Evolutionary conservation across 2,329 filamentous ascomycete species (phyloP).

Genomic region (Dactylellina parvicollis): DNA sequence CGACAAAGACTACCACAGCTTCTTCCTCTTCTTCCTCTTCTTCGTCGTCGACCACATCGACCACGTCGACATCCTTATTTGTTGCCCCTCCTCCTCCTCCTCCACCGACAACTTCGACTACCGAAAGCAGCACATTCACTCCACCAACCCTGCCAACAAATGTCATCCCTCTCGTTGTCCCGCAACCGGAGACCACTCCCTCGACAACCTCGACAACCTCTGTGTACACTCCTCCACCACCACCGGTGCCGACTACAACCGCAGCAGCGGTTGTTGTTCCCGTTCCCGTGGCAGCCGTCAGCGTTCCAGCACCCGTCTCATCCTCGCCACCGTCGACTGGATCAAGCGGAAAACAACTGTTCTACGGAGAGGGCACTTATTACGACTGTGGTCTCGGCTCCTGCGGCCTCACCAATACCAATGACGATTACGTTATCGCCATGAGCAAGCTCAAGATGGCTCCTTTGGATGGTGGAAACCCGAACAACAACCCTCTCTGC

Average conservation of each 20-base stretch:
- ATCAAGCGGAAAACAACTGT: constrained; percentile 17
- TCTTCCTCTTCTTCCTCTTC: constrained; percentile 11
- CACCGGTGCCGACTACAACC: constrained; percentile 20
- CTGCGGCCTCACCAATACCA: constrained; percentile 29
- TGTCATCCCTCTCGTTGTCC: constrained; percentile 38
- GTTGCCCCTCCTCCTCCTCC: constrained; percentile 25
- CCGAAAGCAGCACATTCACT: constrained; percentile 30
- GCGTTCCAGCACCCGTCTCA: not conserved
- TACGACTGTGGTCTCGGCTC: constrained; percentile 50
- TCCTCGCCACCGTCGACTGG: constrained; percentile 11
- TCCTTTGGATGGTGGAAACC: constrained; percentile 34
- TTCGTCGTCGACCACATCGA: not conserved
- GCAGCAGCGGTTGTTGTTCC: not conserved
- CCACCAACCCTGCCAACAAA: constrained; percentile 27
- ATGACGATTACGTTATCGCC: constrained; percentile 42
- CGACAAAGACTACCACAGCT: constrained; percentile 16
- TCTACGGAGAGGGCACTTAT: constrained; percentile 43
- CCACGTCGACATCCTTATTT: constrained; percentile 3
- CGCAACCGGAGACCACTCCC: constrained; percentile 3
- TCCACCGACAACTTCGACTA: constrained; percentile 21
- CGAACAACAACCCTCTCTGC: constrained; percentile 44
- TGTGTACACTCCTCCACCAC: constrained; percentile 13
- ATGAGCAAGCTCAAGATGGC: constrained; percentile 37
- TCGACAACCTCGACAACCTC: not conserved
- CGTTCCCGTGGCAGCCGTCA: not conserved